A percentile compares a stretch with the other conserved stretches of the same genome.
These are phyloP conservation scores for Plasmodium reichenowi DNA, from an alignment of 169 alveolate genomes.

Conservation along the genomic window DNA sequence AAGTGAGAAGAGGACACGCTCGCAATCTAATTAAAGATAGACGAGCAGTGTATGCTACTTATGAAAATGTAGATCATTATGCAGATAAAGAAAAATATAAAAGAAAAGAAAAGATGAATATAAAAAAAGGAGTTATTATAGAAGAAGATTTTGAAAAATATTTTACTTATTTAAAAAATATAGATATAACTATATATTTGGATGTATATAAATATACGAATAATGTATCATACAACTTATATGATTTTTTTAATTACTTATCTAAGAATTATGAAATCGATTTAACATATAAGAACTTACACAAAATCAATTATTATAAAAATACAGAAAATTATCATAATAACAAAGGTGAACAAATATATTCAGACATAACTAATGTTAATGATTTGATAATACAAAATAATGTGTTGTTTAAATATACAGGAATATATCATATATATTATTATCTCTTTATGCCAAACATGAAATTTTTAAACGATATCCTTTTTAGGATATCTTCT, in stretches of 20 bases:
- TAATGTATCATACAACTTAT: slow-evolving; percentile 45
- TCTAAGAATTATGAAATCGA: slow-evolving; percentile 63
- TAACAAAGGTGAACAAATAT: slow-evolving; percentile 23
- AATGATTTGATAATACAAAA: slow-evolving; percentile 56
- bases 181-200: slow-evolving; percentile 37
- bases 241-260: slow-evolving; percentile 60
- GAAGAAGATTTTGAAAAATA: slow-evolving; percentile 71
- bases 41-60: slow-evolving; percentile 68
- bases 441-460: slow-evolving; percentile 55
- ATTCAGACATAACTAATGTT: slow-evolving; percentile 28
- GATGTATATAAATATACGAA: slow-evolving; percentile 58
- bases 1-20: slow-evolving; percentile 57
- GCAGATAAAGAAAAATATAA: slow-evolving; percentile 69
- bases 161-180: slow-evolving; percentile 58
- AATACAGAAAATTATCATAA: slow-evolving; percentile 40
- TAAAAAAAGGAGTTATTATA: slow-evolving; percentile 44
- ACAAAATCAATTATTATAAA: slow-evolving; percentile 49
- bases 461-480: slow-evolving; percentile 35
- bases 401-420: slow-evolving; percentile 21
- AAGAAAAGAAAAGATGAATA: slow-evolving; percentile 42
- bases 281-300: slow-evolving; percentile 58
- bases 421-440: slow-evolving; percentile 59
- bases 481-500: slow-evolving; percentile 37
- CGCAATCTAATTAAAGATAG: slow-evolving; percentile 62
- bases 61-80: slow-evolving; percentile 58